A percentile compares a stretch with the other conserved stretches of the same genome.
Evolutionary conservation across 768 basidiomycete genomes (phyloP).

Genomic region (Mycena metata): DNA sequence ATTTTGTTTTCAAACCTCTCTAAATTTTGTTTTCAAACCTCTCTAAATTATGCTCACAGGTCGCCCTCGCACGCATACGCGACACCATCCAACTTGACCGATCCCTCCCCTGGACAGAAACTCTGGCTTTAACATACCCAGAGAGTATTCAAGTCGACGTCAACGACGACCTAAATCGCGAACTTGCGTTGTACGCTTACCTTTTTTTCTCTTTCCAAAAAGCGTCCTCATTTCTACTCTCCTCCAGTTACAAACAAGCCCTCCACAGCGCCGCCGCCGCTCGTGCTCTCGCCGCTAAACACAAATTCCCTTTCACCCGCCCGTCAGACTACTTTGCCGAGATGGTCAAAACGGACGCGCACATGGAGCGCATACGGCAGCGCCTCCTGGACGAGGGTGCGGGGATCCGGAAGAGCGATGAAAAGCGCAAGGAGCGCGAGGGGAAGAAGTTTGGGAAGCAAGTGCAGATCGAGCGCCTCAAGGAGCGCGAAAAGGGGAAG

Average conservation of each 20-base stretch:
- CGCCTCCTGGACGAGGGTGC: conserved; percentile 90
- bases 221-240: conserved; percentile 10
- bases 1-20: conserved; percentile 2
- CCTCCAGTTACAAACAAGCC: conserved; percentile 92
- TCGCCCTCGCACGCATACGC: conserved; percentile 85
- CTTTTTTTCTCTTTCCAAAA: conserved; percentile 2
- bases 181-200: conserved; percentile 89
- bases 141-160: conserved; percentile 82
- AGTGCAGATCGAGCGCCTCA: conserved; percentile 94
- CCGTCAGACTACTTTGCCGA: conserved; percentile 97
- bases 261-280: conserved; percentile 86
- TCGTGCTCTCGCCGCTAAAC: conserved; percentile 80
- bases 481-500: conserved; percentile 89
- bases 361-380: conserved; percentile 97
- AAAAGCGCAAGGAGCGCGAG: conserved; percentile 91
- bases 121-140: conserved; percentile 79
- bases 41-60: conserved; percentile 52
- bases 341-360: conserved; percentile 97
- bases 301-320: conserved; percentile 88
- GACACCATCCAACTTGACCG: conserved; percentile 82
- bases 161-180: conserved; percentile 91
- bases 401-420: conserved; percentile 91
- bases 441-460: conserved; percentile 99
- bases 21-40: neutral
- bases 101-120: conserved; percentile 88